A percentile compares a stretch with the other conserved stretches of the same genome.
phyloP scores from a whole-genome alignment of 306 rosid genomes.

The Pyrus betulifolia region DNA sequence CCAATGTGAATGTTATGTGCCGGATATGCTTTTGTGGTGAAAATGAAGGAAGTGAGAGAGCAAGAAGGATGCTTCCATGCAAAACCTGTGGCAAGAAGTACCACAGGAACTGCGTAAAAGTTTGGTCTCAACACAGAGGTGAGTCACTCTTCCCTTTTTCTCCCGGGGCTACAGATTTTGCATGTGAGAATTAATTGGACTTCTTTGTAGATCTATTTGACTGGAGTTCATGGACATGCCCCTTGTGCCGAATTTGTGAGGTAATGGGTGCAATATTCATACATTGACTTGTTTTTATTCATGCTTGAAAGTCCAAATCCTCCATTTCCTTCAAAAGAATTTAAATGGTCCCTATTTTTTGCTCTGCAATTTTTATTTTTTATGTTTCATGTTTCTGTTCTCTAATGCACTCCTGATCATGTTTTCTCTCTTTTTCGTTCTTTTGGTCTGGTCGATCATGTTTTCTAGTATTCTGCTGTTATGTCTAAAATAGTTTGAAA shows the following conservation, averaged over 20 bases:
- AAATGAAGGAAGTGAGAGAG: slow-evolving; percentile 78
- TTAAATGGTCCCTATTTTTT: neutral
- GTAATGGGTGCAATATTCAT: slow-evolving; percentile 14
- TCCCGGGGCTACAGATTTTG: neutral
- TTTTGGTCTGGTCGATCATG: neutral
- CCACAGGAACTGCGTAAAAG: slow-evolving; percentile 87
- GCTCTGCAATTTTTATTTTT: neutral
- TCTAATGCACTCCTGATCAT: neutral
- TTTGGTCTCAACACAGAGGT: slow-evolving; percentile 95
- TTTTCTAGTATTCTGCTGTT: neutral
- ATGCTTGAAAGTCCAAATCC: neutral
- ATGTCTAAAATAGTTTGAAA: neutral
- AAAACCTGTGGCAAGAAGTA: slow-evolving; percentile 90
- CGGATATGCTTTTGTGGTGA: slow-evolving; percentile 89
- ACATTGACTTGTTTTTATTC: neutral
- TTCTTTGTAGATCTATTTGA: slow-evolving; percentile 45
- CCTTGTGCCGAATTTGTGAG: slow-evolving; percentile 57
- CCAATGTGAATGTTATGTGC: slow-evolving; percentile 74
- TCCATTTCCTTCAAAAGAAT: neutral
- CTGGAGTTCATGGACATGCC: slow-evolving; percentile 66
- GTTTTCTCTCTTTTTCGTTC: neutral
- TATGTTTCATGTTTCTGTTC: neutral
- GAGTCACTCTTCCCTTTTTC: neutral
- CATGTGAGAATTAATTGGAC: neutral
- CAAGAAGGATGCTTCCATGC: slow-evolving; percentile 88